Evolutionary conservation across 2,329 filamentous ascomycete genomes (phyloP).

Genomic region (Shiraia sp.): DNA sequence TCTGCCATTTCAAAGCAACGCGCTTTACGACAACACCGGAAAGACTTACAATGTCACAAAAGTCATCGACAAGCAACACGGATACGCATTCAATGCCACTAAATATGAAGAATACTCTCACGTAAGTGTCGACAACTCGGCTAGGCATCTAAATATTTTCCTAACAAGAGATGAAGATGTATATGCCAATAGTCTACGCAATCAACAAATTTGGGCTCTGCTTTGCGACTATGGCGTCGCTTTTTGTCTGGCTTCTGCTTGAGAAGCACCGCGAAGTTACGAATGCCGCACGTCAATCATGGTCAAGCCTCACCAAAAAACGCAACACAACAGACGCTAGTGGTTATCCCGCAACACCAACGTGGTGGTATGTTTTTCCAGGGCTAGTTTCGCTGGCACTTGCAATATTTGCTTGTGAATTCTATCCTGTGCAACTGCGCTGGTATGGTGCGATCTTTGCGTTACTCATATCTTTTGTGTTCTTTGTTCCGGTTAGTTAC

Average conservation of each 20-base stretch:
- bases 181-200: no score
- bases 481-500: slow-evolving; percentile 25
- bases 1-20: slow-evolving; percentile 56
- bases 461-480: slow-evolving; percentile 63
- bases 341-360: slow-evolving; percentile 59
- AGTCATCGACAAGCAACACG: slow-evolving; percentile 64
- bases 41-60: slow-evolving; percentile 64
- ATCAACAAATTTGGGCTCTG: no score
- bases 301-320: no score
- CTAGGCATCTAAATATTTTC: no score
- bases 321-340: no score
- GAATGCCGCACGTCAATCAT: no score
- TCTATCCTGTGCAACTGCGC: slow-evolving; percentile 64
- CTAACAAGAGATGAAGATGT: no score
- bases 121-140: slow-evolving; percentile 75
- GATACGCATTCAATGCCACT: slow-evolving; percentile 64
- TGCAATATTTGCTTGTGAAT: slow-evolving; percentile 54
- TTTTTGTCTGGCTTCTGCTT: no score
- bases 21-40: slow-evolving; percentile 73
- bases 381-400: slow-evolving; percentile 54
- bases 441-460: slow-evolving; percentile 76
- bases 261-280: no score
- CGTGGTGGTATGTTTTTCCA: slow-evolving; percentile 61
- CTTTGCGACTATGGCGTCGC: no score
- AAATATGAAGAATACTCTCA: slow-evolving; percentile 65